A percentile compares a stretch with the other conserved stretches of the same genome.
Evolutionary conservation across 768 basidiomycete genomes (phyloP).

Genomic region (Calocybe cyanea): DNA sequence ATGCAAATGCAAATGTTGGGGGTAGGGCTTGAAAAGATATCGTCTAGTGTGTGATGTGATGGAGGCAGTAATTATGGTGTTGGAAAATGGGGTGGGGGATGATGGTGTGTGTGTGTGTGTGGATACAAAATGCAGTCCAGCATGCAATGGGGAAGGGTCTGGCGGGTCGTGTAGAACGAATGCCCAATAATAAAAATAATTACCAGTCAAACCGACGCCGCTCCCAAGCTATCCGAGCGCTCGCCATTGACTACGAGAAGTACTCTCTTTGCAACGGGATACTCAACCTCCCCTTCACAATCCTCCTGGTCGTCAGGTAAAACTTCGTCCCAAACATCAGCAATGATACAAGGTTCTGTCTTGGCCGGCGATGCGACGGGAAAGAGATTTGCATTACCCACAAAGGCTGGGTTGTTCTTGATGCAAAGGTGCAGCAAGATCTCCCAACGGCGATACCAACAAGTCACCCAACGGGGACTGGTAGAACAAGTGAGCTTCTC

Average conservation of each 20-base stretch:
- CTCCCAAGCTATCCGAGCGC: constrained; percentile 1
- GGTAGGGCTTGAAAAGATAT: no score
- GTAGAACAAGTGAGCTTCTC: constrained; percentile 9
- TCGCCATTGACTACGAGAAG: constrained; percentile 16
- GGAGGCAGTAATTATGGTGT: no score
- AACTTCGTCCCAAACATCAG: constrained; percentile 14
- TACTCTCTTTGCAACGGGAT: constrained; percentile 1
- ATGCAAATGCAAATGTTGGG: no score
- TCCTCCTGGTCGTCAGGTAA: constrained; percentile 10
- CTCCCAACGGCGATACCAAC: constrained; percentile 55
- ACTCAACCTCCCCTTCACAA: constrained; percentile 7
- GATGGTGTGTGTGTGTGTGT: no score
- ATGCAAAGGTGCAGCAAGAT: constrained; percentile 41
- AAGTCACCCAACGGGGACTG: constrained; percentile 36
- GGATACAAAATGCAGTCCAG: no score
- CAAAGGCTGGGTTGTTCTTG: constrained; percentile 13
- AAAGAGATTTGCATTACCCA: neutral
- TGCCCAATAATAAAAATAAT: constrained; percentile 1
- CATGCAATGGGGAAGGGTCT: neutral
- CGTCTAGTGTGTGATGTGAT: no score
- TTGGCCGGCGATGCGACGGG: constrained; percentile 3
- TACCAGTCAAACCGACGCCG: constrained; percentile 6
- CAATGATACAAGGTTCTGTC: constrained; percentile 19
- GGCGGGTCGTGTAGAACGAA: no score
- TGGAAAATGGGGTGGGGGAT: no score